Base-by-base conservation (phyloP, 2,329 filamentous ascomycete species). In the Rugonectria rugulosa region DNA sequence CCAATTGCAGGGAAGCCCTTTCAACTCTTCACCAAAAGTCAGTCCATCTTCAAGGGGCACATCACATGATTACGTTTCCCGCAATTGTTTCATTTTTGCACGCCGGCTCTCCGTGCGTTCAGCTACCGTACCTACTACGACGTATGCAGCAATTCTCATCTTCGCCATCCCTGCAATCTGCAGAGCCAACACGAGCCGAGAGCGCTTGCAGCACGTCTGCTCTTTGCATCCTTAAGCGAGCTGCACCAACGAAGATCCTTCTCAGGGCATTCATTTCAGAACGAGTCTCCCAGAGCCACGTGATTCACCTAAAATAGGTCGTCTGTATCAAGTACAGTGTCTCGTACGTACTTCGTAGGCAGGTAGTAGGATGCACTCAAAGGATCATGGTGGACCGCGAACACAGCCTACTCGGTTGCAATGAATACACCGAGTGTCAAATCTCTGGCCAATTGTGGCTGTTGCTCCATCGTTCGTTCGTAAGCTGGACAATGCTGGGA, bases 81-180 rank as follows among this genome's bases (percentile, higher is more conserved):
- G 48, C 40, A 51, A 23, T 43, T 51, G 48, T 51, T 42, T 51
- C 48, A 51, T 43, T 51, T 51, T 17, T 23, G n/a, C n/a, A n/a
- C n/a, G n/a, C n/a, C n/a, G n/a, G n/a, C n/a, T n/a, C n/a, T n/a
- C n/a, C n/a, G n/a, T n/a, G n/a, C n/a, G n/a, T n/a, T n/a, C n/a
- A n/a, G n/a, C n/a, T n/a, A n/a, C n/a, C n/a, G n/a, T n/a, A n/a
- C n/a, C n/a, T n/a, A n/a, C n/a, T n/a, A n/a, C n/a, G n/a, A n/a
- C n/a, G 46, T 24, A 41, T 31, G 46, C 34, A 40, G n/a, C 26
- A 17, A 12, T 5, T 32, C 11, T 14, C 6, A 32, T 32, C 29
- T 14, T 14, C n/a, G 29, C 29, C 12, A 14, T 29, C 12, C 29
- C 12, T 32, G 29, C 12, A 32, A 10, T 29, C 7, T 29, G 26